These are phyloP conservation scores for Lentinula sp. DNA, from an alignment of 768 basidiomycete species.

Conservation along the genomic window DNA sequence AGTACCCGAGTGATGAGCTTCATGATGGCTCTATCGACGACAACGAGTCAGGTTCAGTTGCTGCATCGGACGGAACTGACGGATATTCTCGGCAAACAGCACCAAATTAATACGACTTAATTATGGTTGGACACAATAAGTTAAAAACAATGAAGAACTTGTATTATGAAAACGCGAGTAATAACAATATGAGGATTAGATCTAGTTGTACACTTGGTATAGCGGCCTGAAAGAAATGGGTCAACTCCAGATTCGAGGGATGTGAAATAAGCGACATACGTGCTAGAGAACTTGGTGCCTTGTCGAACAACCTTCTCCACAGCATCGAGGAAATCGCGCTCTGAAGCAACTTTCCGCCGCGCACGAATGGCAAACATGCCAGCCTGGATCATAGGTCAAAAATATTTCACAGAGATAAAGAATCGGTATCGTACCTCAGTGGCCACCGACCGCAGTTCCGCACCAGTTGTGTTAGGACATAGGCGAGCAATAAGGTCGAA, in stretches of 20 bases:
- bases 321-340: conserved; percentile 95
- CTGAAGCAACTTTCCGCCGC: conserved; percentile 92
- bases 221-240: conserved; percentile 49
- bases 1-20: background rate
- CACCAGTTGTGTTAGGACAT: conserved; percentile 97
- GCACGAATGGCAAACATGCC: conserved; percentile 99
- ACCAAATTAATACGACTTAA: no score
- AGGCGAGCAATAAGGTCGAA: conserved; percentile 95
- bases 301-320: conserved; percentile 98
- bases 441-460: conserved; percentile 94
- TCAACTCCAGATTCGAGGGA: conserved; percentile 3
- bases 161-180: background rate
- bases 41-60: background rate
- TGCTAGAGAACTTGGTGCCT: conserved; percentile 97
- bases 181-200: background rate
- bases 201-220: conserved; percentile 94
- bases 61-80: background rate
- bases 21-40: background rate
- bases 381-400: conserved; percentile 43
- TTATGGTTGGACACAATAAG: no score
- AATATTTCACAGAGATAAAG: background rate
- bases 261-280: conserved; percentile 47
- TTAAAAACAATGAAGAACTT: background rate
- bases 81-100: background rate
- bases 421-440: conserved; percentile 67